These are phyloP conservation scores for Phylloporus arenicola DNA, from an alignment of 768 basidiomycete genomes.

Conservation along the genomic window DNA sequence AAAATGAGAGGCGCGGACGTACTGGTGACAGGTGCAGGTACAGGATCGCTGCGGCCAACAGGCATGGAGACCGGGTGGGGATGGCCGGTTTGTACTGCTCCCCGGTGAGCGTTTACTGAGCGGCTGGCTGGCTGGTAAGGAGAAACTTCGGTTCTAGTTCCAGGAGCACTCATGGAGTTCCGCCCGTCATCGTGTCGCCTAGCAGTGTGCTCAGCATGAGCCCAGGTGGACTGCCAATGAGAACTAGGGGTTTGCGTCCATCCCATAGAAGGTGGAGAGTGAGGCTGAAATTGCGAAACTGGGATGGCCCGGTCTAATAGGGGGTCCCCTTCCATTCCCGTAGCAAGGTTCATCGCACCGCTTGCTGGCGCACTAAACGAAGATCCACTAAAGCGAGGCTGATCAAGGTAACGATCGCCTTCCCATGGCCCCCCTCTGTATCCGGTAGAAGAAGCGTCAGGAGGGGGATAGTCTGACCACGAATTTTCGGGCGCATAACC, in stretches of 20 bases:
- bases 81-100: not conserved
- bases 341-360: not conserved
- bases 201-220: not conserved
- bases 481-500: not conserved
- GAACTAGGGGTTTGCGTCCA: not conserved
- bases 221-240: conserved; percentile 4
- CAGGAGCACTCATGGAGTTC: not conserved
- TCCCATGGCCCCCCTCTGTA: not conserved
- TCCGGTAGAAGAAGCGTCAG: not conserved
- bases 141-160: not conserved
- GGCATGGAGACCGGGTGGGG: not conserved
- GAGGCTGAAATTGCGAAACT: not conserved
- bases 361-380: not conserved
- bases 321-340: conserved; percentile 2
- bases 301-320: conserved; percentile 2
- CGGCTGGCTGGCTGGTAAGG: not conserved
- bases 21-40: conserved; percentile 4
- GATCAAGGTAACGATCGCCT: not conserved
- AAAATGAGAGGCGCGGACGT: not conserved
- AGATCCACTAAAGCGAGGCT: not conserved
- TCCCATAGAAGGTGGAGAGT: not conserved
- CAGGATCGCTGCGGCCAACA: not conserved
- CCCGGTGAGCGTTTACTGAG: not conserved
- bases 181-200: not conserved
- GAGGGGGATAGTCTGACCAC: not conserved